Conservation (phyloP, 352 stramenopile species). For the Ochromonadaceae sp. region DNA sequence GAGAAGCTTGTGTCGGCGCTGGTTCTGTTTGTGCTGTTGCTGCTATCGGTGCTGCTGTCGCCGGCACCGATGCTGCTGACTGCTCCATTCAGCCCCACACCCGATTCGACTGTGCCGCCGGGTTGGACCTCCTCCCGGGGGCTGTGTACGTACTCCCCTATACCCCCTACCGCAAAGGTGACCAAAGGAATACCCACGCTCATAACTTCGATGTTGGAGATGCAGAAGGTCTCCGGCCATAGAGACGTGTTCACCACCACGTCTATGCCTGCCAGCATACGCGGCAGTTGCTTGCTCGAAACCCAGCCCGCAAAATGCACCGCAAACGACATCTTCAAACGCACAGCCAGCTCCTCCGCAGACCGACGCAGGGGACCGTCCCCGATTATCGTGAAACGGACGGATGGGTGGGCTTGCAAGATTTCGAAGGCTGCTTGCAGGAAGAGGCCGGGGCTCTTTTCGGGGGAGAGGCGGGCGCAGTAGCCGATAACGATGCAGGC, state of each 20-base stretch:
- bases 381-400: slow-evolving; percentile 34
- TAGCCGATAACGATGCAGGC: slow-evolving; percentile 27
- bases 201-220: slow-evolving; percentile 40
- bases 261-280: slow-evolving; percentile 22
- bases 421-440: slow-evolving; percentile 23
- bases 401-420: slow-evolving; percentile 9
- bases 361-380: slow-evolving; percentile 22
- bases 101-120: too few species aligned
- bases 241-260: slow-evolving; percentile 37
- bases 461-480: slow-evolving; percentile 20
- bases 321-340: slow-evolving; percentile 22
- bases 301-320: slow-evolving; percentile 23
- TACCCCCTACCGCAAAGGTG: slow-evolving; percentile 37
- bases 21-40: too few species aligned
- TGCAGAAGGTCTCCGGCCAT: slow-evolving; percentile 39
- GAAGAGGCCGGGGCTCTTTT: slow-evolving; percentile 35
- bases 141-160: too few species aligned
- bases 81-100: too few species aligned
- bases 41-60: too few species aligned
- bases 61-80: too few species aligned
- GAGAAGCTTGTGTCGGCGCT: too few species aligned
- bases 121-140: too few species aligned
- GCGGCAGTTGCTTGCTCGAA: slow-evolving; percentile 6
- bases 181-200: slow-evolving; percentile 31
- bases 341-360: slow-evolving; percentile 22